Evolutionary conservation across 1,284 basidiomycete species (phyloP), one percentile per base, ranked within the genome.

Genomic region (Spongiforma sp.): DNA sequence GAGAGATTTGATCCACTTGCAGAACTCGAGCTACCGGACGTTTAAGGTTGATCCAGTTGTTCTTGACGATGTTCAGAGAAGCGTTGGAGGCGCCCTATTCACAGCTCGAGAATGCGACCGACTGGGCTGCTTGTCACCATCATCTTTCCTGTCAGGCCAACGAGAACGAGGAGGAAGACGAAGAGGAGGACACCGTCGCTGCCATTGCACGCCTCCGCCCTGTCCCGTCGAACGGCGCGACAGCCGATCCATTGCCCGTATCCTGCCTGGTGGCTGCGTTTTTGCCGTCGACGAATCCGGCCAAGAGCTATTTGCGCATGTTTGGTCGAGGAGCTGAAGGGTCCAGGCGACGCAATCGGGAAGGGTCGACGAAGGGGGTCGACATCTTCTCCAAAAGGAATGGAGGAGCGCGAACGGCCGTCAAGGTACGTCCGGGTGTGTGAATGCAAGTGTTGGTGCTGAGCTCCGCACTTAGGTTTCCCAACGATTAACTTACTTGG

Each of bases 201-300:
- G n/a, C n/a, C n/a, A n/a, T n/a, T n/a, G n/a, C n/a, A n/a, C n/a
- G n/a, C n/a, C n/a, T n/a, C n/a, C n/a, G n/a, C n/a, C n/a, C n/a
- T n/a, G n/a, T n/a, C n/a, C n/a, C n/a, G n/a, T n/a, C n/a, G n/a
- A n/a, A n/a, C n/a, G n/a, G n/a, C n/a, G n/a, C n/a, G n/a, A n/a
- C n/a, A n/a, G n/a, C n/a, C n/a, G n/a, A n/a, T n/a, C n/a, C n/a
- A n/a, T n/a, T n/a, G n/a, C n/a, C n/a, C n/a, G n/a, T n/a, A n/a
- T n/a, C n/a, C n/a, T n/a, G n/a, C 24, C 79, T 97, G 15, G 77
- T 97, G 11, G 93, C 95, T 0, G 86, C 91, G 0, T 98, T 91
- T 75, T 79, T 96, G 37, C 94, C 94, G 3, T 94, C 92, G 54
- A 93, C 91, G 63, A 98, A 98, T 75, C 95, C 95, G 0, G 77